Evolutionary conservation across 106 monocot genomes (phyloP), one percentile per base, ranked within the genome.

Genomic region (Alisma plantagoaquatica): DNA sequence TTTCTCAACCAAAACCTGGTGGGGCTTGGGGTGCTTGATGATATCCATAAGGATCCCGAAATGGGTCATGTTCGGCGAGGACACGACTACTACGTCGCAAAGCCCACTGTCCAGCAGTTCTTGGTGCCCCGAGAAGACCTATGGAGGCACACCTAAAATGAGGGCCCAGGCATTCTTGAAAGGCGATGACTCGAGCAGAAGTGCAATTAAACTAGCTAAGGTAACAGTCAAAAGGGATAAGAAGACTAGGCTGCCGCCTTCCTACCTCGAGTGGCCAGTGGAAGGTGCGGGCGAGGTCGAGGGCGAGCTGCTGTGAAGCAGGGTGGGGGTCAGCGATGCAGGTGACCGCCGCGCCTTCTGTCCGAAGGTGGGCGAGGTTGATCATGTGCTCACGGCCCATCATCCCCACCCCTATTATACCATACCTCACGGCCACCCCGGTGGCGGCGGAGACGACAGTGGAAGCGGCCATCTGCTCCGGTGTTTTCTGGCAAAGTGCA

Each of bases 1-100:
- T 69, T 93, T 93, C 69, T 87, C 93, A 1, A 93, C 77, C 7
- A 93, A 66, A 20, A 93, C 50, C 32, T 87, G 83, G 54, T 93
- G 83, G 3, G 83, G 73, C 12, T 54, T 72, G 1, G 69, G 70
- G 43, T 87, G 75, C 1, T 41, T 27, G 29, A 93, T 68, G 30
- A 93, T 75, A 44, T 93, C 87, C 87, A 87, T 87, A 22, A 93
- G 69, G 41, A 93, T 93, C 42, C 67, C 72, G 60, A 74, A 93
- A 54, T 93, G 93, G 2, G 93, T 93, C 93, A 93, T 93, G 65
- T 93, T 93, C 28, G 93, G 93, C 41, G 93, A 83, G 2, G 93
- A 87, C 12, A 94, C 73, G 10, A 94, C 83, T 9, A 94, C 66
- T 2, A 81, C 83, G 53, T 94, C 93, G 32, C 93, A 94, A 4